These are phyloP conservation scores for Peniophora sp. DNA, from an alignment of 1,284 basidiomycete genomes.

Conservation along the genomic window DNA sequence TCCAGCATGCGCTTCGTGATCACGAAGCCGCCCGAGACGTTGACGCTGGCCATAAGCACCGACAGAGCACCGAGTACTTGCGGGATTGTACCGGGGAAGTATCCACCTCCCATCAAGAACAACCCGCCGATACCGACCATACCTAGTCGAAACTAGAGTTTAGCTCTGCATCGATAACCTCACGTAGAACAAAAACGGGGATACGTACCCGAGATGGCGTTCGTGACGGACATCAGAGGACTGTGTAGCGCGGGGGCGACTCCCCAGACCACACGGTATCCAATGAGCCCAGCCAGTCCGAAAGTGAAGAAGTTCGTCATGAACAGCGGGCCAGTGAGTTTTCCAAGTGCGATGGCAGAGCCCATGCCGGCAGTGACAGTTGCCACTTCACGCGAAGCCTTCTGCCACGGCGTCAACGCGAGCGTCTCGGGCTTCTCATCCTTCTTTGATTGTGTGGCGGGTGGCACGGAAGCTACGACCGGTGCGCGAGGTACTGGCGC, in stretches of 20 bases:
- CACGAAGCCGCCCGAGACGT: conserved; percentile 79
- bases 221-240: conserved; percentile 80
- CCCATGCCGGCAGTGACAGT: conserved; percentile 71
- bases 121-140: conserved; percentile 81
- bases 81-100: conserved; percentile 72
- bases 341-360: conserved; percentile 62
- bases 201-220: conserved; percentile 62
- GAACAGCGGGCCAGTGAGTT: conserved; percentile 69
- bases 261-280: conserved; percentile 84
- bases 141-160: conserved; percentile 23
- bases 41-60: conserved; percentile 76
- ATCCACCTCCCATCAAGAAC: conserved; percentile 84
- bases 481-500: conserved; percentile 62
- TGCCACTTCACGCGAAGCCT: conserved; percentile 64
- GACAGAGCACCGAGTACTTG: conserved; percentile 72
- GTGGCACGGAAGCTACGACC: conserved; percentile 34
- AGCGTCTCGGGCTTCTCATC: conserved; percentile 42
- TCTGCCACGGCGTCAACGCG: conserved; percentile 79
- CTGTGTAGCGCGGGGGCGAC: conserved; percentile 80
- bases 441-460: conserved; percentile 41
- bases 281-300: conserved; percentile 73
- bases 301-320: conserved; percentile 85
- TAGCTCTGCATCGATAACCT: neutral
- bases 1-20: conserved; percentile 85
- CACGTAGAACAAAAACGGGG: neutral